Conservation (phyloP, 805 yeast species). For the Saccharomycopsis sp. region DNA sequence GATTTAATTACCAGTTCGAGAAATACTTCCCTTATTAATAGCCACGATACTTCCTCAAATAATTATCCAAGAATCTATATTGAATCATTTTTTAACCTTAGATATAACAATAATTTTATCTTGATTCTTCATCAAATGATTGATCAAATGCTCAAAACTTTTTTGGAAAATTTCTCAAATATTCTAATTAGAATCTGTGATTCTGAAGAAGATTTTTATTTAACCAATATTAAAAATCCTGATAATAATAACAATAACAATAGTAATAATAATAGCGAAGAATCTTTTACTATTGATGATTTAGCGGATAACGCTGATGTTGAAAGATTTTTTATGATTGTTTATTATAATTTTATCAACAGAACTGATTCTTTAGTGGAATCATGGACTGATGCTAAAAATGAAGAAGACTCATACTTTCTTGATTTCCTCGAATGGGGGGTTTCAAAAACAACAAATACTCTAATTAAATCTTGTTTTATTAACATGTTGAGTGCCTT, state of each 20-base stretch:
- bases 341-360: conserved; percentile 8
- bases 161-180: conserved; percentile 28
- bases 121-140: conserved; percentile 7
- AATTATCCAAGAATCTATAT: conserved; percentile 12
- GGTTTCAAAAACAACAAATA: conserved; percentile 56
- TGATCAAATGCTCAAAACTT: conserved; percentile 18
- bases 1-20: conserved; percentile 11
- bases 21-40: conserved; percentile 1
- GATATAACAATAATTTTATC: neutral
- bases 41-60: neutral
- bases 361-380: neutral
- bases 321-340: conserved; percentile 65
- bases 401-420: conserved; percentile 28
- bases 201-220: conserved; percentile 19
- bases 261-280: conserved; percentile 2
- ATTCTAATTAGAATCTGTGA: conserved; percentile 26
- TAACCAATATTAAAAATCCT: conserved; percentile 20
- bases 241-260: neutral
- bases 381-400: neutral
- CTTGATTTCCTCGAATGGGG: conserved; percentile 88
- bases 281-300: conserved; percentile 44
- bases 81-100: conserved; percentile 5
- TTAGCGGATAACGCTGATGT: conserved; percentile 70
- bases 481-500: conserved; percentile 66
- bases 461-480: conserved; percentile 73